Percentiles rank a stretch among this genome's conserved stretches.
Evolutionary conservation across 768 basidiomycete genomes (phyloP).

Genomic region (Phanerochaete carnosa): DNA sequence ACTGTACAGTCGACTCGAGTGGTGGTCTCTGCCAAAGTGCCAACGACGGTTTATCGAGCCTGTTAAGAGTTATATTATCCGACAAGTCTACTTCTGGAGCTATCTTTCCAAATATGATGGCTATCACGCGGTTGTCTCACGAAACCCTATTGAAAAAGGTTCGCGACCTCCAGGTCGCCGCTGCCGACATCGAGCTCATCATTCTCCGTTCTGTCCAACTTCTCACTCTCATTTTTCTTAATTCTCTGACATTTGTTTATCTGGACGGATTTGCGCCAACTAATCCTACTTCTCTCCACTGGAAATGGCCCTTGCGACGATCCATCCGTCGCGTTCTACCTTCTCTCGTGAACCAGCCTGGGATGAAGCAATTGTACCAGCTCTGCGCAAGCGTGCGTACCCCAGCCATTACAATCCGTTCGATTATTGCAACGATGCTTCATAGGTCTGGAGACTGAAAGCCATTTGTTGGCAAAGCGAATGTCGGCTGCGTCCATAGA

Average conservation of each 20-base stretch:
- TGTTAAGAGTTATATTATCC: neutral
- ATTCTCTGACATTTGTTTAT: neutral
- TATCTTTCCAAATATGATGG: neutral
- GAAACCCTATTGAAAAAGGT: neutral
- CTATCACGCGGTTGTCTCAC: neutral
- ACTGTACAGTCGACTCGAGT: constrained; percentile 1
- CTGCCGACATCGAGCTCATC: neutral
- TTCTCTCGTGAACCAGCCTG: constrained; percentile 49
- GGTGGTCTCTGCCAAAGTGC: constrained; percentile 6
- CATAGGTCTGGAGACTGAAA: constrained; percentile 78
- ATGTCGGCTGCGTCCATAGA: constrained; percentile 72
- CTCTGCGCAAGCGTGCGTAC: constrained; percentile 66
- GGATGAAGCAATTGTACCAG: constrained; percentile 83
- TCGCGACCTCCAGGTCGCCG: constrained; percentile 5
- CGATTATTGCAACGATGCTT: constrained; percentile 5
- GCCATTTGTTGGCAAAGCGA: constrained; percentile 70
- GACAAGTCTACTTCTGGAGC: neutral
- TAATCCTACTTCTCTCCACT: constrained; percentile 13
- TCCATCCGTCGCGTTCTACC: constrained; percentile 30
- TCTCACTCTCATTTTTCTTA: constrained; percentile 10
- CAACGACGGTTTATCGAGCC: neutral
- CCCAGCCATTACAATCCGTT: constrained; percentile 10
- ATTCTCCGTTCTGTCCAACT: constrained; percentile 13
- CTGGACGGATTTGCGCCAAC: constrained; percentile 6
- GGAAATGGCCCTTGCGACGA: constrained; percentile 43